Evolutionary conservation across 73 alveolate species (phyloP).

Genomic region (Breviolum minutum): DNA sequence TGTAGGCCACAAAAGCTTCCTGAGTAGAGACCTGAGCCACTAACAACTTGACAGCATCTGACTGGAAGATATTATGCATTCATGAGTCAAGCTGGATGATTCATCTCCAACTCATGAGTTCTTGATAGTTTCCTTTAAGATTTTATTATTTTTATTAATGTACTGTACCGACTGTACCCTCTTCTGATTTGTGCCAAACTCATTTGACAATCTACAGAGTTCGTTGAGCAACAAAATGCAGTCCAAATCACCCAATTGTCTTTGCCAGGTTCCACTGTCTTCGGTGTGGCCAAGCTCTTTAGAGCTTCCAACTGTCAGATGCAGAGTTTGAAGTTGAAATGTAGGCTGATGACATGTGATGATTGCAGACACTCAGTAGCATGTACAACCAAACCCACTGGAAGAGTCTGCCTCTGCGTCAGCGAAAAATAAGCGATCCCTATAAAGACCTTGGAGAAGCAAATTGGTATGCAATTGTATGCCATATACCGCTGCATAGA

Average conservation of each 20-base stretch:
- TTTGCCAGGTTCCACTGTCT: conserved; percentile 31
- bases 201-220: no score
- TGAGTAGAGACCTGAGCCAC: conserved; percentile 66
- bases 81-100: no score
- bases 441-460: background rate
- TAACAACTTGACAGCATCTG: background rate
- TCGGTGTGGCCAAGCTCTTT: conserved; percentile 60
- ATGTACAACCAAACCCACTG: background rate
- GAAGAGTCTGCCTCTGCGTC: conserved; percentile 30
- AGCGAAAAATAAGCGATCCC: conserved; percentile 51
- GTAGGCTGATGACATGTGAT: background rate
- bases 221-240: background rate
- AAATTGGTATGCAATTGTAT: background rate
- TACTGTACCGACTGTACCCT: no score
- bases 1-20: conserved; percentile 66
- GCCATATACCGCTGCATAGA: no score
- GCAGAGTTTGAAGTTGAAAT: background rate
- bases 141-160: no score
- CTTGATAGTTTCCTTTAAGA: no score
- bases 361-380: no score
- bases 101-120: no score
- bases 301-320: conserved; percentile 24
- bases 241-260: conserved; percentile 51
- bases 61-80: no score
- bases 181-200: background rate